Base-by-base conservation (phyloP, 139 green algal species). In the Micractinium conductrix region DNA sequence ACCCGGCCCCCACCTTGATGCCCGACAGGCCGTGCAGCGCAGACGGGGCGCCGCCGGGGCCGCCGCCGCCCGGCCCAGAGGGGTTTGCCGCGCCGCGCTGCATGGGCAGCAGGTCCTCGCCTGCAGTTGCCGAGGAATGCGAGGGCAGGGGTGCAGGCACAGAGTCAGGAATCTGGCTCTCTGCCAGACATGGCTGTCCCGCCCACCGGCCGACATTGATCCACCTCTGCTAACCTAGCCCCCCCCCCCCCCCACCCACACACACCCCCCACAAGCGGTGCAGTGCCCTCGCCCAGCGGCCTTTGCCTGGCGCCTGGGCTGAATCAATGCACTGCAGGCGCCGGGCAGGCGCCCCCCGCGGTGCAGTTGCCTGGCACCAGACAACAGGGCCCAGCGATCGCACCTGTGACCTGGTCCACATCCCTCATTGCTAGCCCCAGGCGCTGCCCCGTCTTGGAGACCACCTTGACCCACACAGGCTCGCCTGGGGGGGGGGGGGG, bases 331-430 rank as follows among this genome's bases (percentile, higher is more conserved):
- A n/a, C n/a, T n/a, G n/a, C n/a, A n/a, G n/a, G n/a, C n/a, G n/a
- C n/a, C n/a, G n/a, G n/a, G n/a, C n/a, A n/a, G n/a, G n/a, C n/a
- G n/a, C n/a, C n/a, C n/a, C n/a, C n/a, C n/a, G n/a, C n/a, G n/a
- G n/a, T n/a, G n/a, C n/a, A n/a, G n/a, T n/a, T n/a, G n/a, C n/a
- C n/a, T n/a, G n/a, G n/a, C n/a, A n/a, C n/a, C n/a, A n/a, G n/a
- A n/a, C n/a, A n/a, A n/a, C n/a, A n/a, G n/a, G n/a, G n/a, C n/a
- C n/a, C n/a, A n/a, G n/a, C n/a, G n/a, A n/a, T n/a, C n/a, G n/a
- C n/a, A n/a, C n/a, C 69, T 0, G 90, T 98, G 14, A 87, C 88
- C 84, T 99, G 97, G 93, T 99, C 96, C 58, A 99, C 97, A 78
- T 99, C 97, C 0, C 93, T 86, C 93, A 99, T 98, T 71, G 87